Base-by-base conservation (phyloP, 345 rosid species). In the Clarkia xantiana region DNA sequence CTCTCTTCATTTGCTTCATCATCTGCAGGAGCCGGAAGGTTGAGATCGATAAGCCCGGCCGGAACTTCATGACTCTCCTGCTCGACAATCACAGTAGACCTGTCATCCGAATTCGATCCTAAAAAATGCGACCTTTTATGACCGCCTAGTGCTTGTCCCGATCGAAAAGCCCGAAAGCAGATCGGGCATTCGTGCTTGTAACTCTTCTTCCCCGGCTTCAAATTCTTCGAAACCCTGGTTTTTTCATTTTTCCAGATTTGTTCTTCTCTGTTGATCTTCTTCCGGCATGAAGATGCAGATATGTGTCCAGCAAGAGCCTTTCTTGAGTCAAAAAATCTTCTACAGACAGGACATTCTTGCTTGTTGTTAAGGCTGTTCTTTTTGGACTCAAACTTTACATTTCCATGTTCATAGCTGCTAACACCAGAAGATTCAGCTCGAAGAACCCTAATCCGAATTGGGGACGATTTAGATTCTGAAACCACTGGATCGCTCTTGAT, bases 121-220 rank as follows among this genome's bases (percentile, higher is more conserved):
- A 68, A 62, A 52, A 90, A 90, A 71, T 90, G 97, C 66, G 97
- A 85, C 73, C 95, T 76, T 78, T 90, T 90, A 66, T 90, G 97
- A 22, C 97, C 95, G 39, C 94, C 97, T 56, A 90, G 66, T 14
- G 97, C 97, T 58, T 90, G 97, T 48, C 94, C 97, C 19, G 97
- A 90, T 63, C 72, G 72, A 63, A 90, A 90, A 47, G 80, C 82
- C 70, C 78, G 80, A 55, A 61, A 83, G 70, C 95, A 90, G 62
- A 90, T 78, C 1, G 95, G 95, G 53, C 97, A 90, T 64, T 80
- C 84, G 11, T 90, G 97, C 6, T 76, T 72, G 66, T 78, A 78
- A 53, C 51, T 68, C 83, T 75, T 73, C 79, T 1, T 58, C 54
- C 13, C 64, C 62, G 43, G 54, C 14, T 64, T 56, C 66, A 57